Conservation (phyloP, 2,329 filamentous ascomycete species). For the Paecilomyces dactylethromorphus region DNA sequence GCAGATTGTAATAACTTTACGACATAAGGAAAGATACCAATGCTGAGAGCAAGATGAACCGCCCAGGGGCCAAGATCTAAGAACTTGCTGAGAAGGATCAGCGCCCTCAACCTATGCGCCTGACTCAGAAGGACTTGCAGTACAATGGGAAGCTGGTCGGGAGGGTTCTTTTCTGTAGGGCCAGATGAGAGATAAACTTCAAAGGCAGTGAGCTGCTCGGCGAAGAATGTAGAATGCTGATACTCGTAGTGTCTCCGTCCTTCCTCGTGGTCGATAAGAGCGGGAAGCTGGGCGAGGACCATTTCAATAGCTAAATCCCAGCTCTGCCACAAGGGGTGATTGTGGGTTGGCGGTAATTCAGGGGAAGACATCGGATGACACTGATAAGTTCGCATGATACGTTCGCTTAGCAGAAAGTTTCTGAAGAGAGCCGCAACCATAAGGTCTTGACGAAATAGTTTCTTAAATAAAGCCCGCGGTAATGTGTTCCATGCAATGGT, state of each 20-base stretch:
- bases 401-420: conserved; percentile 89
- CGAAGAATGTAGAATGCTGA: conserved; percentile 90
- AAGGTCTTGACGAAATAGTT: conserved; percentile 92
- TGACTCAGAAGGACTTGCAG: conserved; percentile 93
- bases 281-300: conserved; percentile 81
- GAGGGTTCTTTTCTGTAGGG: conserved; percentile 76
- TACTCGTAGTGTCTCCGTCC: conserved; percentile 77
- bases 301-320: conserved; percentile 98
- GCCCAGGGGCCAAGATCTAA: conserved; percentile 95
- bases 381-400: conserved; percentile 93
- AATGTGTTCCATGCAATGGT: conserved; percentile 98
- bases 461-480: conserved; percentile 84
- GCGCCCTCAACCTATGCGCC: conserved; percentile 81
- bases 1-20: conserved; percentile 93
- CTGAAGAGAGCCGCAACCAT: conserved; percentile 98
- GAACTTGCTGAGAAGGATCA: conserved; percentile 89
- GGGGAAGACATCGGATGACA: conserved; percentile 92
- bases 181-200: conserved; percentile 87
- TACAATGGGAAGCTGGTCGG: conserved; percentile 92
- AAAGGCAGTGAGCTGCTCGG: conserved; percentile 93
- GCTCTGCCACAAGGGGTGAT: conserved; percentile 92
- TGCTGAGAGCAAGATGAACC: conserved; percentile 93
- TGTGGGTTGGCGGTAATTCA: conserved; percentile 85
- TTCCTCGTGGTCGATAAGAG: conserved; percentile 71
- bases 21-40: conserved; percentile 99